Percentiles rank a stretch among this genome's conserved stretches.
phyloP scores from a whole-genome alignment of 768 basidiomycete species.

The Tulasnella calospora region DNA sequence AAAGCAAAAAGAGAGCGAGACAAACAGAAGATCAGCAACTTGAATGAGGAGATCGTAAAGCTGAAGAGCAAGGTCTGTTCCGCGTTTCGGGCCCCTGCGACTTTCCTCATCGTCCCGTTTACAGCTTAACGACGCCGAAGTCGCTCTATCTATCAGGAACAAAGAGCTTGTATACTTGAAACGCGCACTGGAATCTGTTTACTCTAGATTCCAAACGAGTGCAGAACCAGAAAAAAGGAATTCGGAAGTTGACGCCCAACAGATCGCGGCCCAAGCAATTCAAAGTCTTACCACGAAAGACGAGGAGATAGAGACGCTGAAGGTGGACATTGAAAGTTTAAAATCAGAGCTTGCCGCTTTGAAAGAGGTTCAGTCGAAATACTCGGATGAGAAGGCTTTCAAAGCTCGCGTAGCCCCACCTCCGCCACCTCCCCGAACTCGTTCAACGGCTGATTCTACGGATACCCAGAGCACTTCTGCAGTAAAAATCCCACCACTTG shows the following conservation, averaged over 20 bases:
- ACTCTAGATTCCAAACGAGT: slow-evolving; percentile 61
- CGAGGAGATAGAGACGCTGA: slow-evolving; percentile 52
- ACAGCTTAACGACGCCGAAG: slow-evolving; percentile 55
- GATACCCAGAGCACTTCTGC: background rate
- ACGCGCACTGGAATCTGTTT: slow-evolving; percentile 81
- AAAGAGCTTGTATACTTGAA: slow-evolving; percentile 75
- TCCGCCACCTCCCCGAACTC: slow-evolving; percentile 41
- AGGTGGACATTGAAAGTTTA: slow-evolving; percentile 30
- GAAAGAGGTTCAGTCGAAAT: slow-evolving; percentile 36
- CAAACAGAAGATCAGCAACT: slow-evolving; percentile 60
- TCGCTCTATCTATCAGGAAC: slow-evolving; percentile 48
- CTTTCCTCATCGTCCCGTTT: background rate
- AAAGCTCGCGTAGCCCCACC: slow-evolving; percentile 63
- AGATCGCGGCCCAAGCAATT: slow-evolving; percentile 65
- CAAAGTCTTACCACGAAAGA: slow-evolving; percentile 66
- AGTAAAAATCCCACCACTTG: background rate
- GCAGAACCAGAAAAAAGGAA: slow-evolving; percentile 45
- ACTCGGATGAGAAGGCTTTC: slow-evolving; percentile 62
- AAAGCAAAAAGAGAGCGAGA: slow-evolving; percentile 72
- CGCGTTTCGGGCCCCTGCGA: background rate
- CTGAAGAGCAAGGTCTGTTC: slow-evolving; percentile 60
- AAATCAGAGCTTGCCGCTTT: slow-evolving; percentile 44
- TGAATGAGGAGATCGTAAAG: slow-evolving; percentile 69
- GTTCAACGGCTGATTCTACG: background rate
- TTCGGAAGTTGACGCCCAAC: slow-evolving; percentile 57